A percentile compares a stretch with the other conserved stretches of the same genome.
These are phyloP conservation scores for Stemphylium beticola DNA, from an alignment of 2,329 filamentous ascomycete species.

Conservation along the genomic window DNA sequence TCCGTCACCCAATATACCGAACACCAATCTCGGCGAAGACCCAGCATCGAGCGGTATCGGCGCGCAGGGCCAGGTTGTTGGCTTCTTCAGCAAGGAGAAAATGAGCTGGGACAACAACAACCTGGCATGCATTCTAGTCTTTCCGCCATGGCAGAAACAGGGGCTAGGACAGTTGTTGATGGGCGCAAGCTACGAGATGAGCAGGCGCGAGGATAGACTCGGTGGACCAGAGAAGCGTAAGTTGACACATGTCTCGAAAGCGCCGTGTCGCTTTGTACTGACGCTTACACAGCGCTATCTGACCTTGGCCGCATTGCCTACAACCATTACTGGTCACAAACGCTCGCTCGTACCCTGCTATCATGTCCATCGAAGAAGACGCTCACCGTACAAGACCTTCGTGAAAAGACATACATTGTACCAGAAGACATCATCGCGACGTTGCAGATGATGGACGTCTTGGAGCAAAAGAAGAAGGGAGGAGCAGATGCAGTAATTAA, in stretches of 20 bases:
- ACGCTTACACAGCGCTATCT: constrained; percentile 66
- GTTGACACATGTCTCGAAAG: constrained; percentile 2
- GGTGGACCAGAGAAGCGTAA: constrained; percentile 87
- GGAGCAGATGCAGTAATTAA: constrained; percentile 58
- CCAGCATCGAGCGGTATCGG: not conserved
- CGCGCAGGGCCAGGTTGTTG: constrained; percentile 67
- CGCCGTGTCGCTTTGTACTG: constrained; percentile 1
- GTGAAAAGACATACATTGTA: constrained; percentile 80
- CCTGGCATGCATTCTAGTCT: constrained; percentile 92
- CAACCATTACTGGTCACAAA: constrained; percentile 82
- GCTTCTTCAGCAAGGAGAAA: constrained; percentile 99
- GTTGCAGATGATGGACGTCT: constrained; percentile 79
- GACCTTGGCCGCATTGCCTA: constrained; percentile 85
- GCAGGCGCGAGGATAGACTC: constrained; percentile 78
- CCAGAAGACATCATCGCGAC: constrained; percentile 82
- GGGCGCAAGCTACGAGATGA: constrained; percentile 91
- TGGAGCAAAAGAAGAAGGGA: constrained; percentile 61
- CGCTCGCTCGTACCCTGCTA: constrained; percentile 74
- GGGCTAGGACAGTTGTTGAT: constrained; percentile 89
- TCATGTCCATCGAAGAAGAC: constrained; percentile 53
- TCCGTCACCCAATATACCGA: constrained; percentile 47
- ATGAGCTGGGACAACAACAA: constrained; percentile 99
- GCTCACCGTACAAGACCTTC: constrained; percentile 74
- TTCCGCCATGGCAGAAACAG: constrained; percentile 92
- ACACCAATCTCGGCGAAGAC: constrained; percentile 32